Evolutionary conservation across 176 grass and related monocot genomes (phyloP).

Genomic region (Typha latifolia): DNA sequence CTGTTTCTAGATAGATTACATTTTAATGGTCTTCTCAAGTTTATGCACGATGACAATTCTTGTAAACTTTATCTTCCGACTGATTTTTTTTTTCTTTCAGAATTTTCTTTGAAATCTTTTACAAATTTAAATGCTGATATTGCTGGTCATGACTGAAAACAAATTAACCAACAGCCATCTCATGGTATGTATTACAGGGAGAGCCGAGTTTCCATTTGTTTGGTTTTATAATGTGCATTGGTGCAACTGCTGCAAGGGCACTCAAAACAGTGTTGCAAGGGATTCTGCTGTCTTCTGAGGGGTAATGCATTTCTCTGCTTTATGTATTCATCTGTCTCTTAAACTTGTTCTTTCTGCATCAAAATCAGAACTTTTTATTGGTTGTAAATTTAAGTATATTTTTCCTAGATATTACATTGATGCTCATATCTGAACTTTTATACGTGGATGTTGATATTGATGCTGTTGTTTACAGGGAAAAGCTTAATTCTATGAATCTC

Average conservation of each 20-base stretch:
- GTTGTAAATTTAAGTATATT: too few relatives aligned
- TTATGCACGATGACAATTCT: too few relatives aligned
- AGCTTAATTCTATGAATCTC: conserved; percentile 64
- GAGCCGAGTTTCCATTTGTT: conserved; percentile 62
- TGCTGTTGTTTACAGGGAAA: conserved; percentile 27
- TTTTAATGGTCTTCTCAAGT: too few relatives aligned
- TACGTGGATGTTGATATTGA: neutral
- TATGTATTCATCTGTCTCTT: neutral
- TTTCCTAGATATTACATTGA: too few relatives aligned
- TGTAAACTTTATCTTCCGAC: too few relatives aligned
- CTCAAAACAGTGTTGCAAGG: conserved; percentile 54
- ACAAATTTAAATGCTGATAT: neutral
- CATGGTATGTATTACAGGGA: conserved; percentile 26
- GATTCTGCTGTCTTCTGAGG: conserved; percentile 49
- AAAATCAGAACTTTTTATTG: too few relatives aligned
- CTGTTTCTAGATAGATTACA: too few relatives aligned
- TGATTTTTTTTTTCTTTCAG: too few relatives aligned
- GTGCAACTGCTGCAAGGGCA: conserved; percentile 55
- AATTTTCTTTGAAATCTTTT: neutral
- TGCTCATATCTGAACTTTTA: neutral
- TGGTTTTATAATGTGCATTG: conserved; percentile 56
- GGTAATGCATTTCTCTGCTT: conserved; percentile 26
- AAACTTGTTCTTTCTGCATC: too few relatives aligned
- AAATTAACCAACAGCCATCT: neutral
- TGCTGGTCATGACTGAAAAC: neutral